Evolutionary conservation across 176 grass and related monocot genomes (phyloP), one percentile per base, ranked within the genome.

Genomic region (Poa annua): DNA sequence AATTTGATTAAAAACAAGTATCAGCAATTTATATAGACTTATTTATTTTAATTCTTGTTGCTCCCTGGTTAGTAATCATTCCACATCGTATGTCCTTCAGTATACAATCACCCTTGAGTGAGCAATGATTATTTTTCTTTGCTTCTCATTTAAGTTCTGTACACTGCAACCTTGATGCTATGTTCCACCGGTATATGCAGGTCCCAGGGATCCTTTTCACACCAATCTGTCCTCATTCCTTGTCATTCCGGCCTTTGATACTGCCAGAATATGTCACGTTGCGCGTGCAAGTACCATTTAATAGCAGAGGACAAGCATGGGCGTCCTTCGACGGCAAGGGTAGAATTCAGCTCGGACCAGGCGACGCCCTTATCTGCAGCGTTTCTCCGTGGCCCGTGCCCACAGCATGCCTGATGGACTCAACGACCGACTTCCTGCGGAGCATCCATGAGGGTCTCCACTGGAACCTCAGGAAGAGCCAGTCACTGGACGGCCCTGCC

Each of bases 291-390:
- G 92, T 92, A 32, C 92, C 92, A 32, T 78, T 88, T 52, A 89
- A 94, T 62, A 94, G 92, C 60, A 86, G 92, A 86, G 92, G 92
- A 22, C 89, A 91, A 54, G 92, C 92, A 19, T 94, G 92, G 92
- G 92, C 92, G 7, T 94, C 92, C 22, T 94, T 94, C 25, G 92
- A 94, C 16, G 92, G 92, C 81, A 94, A 94, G 87, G 92, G 88
- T 39, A 83, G 92, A 38, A 92, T 88, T 45, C 87, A 92, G 44
- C 84, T 94, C 19, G 80, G 87, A 4, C 79, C 92, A 5, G 92
- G 92, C 2, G 92, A 94, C 3, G 87, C 89, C 6, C 84, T 94
- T 60, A 89, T 94, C 81, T 89, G 89, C 76, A 94, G 89, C 53
- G 83, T 94, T 47, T 83, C 92, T 25, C 81, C 82, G 3, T 94